Evolutionary conservation across 2,329 filamentous ascomycete genomes (phyloP).

Genomic region (Ascochyta lentis): DNA sequence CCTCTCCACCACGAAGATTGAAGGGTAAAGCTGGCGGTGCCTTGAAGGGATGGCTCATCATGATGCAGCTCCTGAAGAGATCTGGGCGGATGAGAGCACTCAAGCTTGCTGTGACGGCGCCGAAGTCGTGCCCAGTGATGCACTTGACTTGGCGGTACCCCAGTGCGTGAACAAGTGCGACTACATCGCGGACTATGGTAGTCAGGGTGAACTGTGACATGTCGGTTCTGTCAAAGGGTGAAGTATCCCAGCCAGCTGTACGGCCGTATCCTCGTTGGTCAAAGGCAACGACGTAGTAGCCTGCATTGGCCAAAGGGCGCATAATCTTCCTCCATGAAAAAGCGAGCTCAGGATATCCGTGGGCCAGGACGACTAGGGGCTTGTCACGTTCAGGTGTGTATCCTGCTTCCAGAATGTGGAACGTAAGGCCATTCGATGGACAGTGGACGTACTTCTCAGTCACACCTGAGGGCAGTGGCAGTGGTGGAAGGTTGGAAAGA

Average conservation of each 20-base stretch:
- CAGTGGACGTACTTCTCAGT: constrained; percentile 64
- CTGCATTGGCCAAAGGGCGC: constrained; percentile 62
- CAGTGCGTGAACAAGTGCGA: constrained; percentile 66
- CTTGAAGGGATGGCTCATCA: constrained; percentile 72
- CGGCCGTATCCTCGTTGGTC: constrained; percentile 74
- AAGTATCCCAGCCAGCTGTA: constrained; percentile 66
- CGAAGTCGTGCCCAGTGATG: constrained; percentile 72
- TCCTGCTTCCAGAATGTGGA: constrained; percentile 67
- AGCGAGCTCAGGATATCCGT: constrained; percentile 73
- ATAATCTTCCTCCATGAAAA: constrained; percentile 73
- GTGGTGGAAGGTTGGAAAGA: constrained; percentile 44
- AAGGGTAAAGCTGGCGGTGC: constrained; percentile 59
- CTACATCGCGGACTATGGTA: constrained; percentile 66
- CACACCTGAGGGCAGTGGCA: constrained; percentile 64
- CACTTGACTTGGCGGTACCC: constrained; percentile 65
- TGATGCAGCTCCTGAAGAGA: constrained; percentile 66
- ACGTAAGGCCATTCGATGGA: constrained; percentile 62
- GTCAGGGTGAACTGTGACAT: constrained; percentile 64
- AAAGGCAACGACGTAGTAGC: constrained; percentile 70
- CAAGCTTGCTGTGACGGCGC: constrained; percentile 65
- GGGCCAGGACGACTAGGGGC: constrained; percentile 67
- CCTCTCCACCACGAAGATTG: constrained; percentile 48
- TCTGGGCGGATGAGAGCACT: constrained; percentile 69
- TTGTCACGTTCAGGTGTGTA: constrained; percentile 46
- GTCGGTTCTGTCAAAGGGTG: constrained; percentile 60